Base-by-base conservation (phyloP, 495 filamentous ascomycete species). In the Pseudotulostoma volvatum region DNA sequence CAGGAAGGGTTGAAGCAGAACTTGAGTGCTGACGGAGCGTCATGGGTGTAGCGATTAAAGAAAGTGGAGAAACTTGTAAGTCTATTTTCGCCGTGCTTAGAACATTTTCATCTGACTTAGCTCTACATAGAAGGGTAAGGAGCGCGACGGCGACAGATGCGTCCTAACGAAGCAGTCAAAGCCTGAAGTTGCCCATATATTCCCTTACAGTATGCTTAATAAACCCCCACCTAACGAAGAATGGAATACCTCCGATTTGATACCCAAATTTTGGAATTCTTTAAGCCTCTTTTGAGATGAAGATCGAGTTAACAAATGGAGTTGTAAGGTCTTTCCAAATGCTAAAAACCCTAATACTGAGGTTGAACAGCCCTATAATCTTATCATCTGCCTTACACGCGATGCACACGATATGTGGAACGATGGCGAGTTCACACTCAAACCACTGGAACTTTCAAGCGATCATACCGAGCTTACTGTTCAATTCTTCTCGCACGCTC, bases 401-500 rank as follows among this genome's bases (percentile, higher is more conserved):
- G 35, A n/a, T 38, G 36, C 36, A 28, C 36, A n/a, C 15, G 18
- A n/a, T 3, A 23, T 23, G n/a, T 38, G 20, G 7, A 17, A 14
- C 17, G 16, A 28, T 8, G 19, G 18, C 8, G 16, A 23, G 11
- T 38, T 38, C 13, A 20, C 18, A 16, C 13, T 38, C 7, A 38
- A 38, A 16, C 36, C 36, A 13, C 7, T 28, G 18, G 20, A 19
- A 7, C 7, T 38, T 28, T 38, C 36, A 16, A 19, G 5, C 7
- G 36, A 38, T 25, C 20, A 28, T 13, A 38, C 16, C 9, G 7
- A 38, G 14, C 19, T 38, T 8, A 20, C 2, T 7, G 3, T 38
- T 2, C 36, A 38, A 5, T 38, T 38, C 21, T 38, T 38, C 36
- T 38, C 18, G 36, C 23, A 28, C 5, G 5, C 23, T 28, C 23